These are phyloP conservation scores for Rhodotorula toruloides DNA, from an alignment of 768 basidiomycete genomes.

Conservation along the genomic window DNA sequence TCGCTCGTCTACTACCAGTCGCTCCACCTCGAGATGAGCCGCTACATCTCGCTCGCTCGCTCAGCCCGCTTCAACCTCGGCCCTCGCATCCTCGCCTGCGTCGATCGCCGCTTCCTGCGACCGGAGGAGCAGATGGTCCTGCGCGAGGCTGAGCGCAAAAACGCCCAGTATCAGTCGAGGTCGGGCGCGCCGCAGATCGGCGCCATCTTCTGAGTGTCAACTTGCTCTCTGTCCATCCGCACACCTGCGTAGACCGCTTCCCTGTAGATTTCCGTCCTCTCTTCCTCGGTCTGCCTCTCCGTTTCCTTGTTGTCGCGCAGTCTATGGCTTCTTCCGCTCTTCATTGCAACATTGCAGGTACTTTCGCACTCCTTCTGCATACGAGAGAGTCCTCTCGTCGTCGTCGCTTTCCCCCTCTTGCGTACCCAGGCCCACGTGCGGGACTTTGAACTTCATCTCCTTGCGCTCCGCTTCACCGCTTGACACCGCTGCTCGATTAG, in stretches of 20 bases:
- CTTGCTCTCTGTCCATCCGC: background rate
- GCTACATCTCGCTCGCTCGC: conserved; percentile 68
- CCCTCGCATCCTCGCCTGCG: conserved; percentile 60
- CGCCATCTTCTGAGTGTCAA: background rate
- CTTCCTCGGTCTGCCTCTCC: too few relatives aligned
- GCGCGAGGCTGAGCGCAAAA: conserved; percentile 2
- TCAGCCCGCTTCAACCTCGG: conserved; percentile 52
- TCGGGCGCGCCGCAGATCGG: conserved; percentile 24
- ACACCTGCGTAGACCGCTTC: background rate
- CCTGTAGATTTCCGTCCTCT: too few relatives aligned
- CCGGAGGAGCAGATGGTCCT: conserved; percentile 24
- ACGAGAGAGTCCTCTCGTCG: too few relatives aligned
- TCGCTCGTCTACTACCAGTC: conserved; percentile 90
- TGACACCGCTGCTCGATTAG: too few relatives aligned
- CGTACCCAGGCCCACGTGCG: too few relatives aligned
- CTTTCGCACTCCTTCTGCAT: too few relatives aligned
- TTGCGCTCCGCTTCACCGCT: too few relatives aligned
- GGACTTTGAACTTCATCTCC: too few relatives aligned
- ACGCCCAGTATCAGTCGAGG: background rate
- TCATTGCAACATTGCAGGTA: too few relatives aligned
- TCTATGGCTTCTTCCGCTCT: background rate
- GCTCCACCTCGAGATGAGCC: conserved; percentile 85
- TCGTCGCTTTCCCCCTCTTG: too few relatives aligned
- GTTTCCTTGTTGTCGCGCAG: too few relatives aligned
- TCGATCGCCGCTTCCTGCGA: conserved; percentile 18